These are phyloP conservation scores for Inga leiocalycina DNA, from an alignment of 306 rosid genomes.

Conservation along the genomic window DNA sequence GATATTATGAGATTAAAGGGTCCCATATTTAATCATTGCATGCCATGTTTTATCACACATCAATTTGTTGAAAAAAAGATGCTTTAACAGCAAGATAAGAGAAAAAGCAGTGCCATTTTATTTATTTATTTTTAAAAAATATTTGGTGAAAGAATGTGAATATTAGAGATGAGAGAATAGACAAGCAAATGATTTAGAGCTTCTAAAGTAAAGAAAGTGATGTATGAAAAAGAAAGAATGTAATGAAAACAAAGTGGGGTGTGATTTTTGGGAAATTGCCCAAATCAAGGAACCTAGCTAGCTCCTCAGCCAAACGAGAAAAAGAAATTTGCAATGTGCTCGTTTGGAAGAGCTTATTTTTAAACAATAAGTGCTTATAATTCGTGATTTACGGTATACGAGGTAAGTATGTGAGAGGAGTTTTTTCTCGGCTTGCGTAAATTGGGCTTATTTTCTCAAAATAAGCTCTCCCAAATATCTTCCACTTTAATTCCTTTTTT, in stretches of 20 bases:
- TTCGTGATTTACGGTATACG: no score
- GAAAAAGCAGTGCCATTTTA: constrained; percentile 37
- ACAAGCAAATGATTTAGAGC: constrained; percentile 65
- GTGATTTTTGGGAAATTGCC: constrained; percentile 46
- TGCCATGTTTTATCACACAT: constrained; percentile 49
- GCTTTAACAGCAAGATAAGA: constrained; percentile 51
- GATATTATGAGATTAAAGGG: constrained; percentile 46
- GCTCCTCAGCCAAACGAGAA: neutral
- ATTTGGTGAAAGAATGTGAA: neutral
- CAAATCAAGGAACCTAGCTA: constrained; percentile 25
- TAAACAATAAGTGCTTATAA: no score
- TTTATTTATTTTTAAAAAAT: constrained; percentile 10
- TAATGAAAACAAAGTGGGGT: constrained; percentile 25
- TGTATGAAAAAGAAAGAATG: constrained; percentile 31
- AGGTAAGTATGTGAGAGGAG: no score
- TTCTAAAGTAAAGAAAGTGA: constrained; percentile 55
- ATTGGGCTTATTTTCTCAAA: no score
- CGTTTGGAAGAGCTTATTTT: no score
- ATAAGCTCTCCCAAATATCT: no score
- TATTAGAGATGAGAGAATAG: constrained; percentile 36
- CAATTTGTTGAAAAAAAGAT: constrained; percentile 46
- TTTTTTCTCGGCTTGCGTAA: no score
- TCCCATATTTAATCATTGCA: constrained; percentile 48
- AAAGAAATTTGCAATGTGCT: constrained; percentile 3
- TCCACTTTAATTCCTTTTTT: constrained; percentile 29